These are phyloP conservation scores for Pestalotiopsis sp. DNA, from an alignment of 2,329 filamentous ascomycete species.

Conservation along the genomic window DNA sequence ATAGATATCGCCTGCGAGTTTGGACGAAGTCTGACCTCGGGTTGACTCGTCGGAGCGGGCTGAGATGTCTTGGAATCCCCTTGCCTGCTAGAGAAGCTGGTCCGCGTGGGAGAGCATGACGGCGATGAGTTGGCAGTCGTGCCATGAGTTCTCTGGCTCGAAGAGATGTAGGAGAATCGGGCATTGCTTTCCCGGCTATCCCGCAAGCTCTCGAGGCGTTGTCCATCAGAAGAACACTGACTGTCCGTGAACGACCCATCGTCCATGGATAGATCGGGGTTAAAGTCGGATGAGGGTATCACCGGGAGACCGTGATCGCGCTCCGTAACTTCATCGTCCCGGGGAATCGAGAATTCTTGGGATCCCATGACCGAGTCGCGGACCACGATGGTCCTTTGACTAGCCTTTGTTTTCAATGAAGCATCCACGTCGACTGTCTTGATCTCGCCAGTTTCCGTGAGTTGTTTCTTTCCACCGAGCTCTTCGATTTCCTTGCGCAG, in stretches of 20 bases:
- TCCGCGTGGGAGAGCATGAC: slow-evolving; percentile 55
- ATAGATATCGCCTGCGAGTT: slow-evolving; percentile 54
- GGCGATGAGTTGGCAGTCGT: slow-evolving; percentile 63
- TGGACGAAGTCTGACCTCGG: slow-evolving; percentile 46
- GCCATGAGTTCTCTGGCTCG: slow-evolving; percentile 60
- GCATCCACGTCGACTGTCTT: slow-evolving; percentile 40
- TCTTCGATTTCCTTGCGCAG: slow-evolving; percentile 71
- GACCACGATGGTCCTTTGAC: slow-evolving; percentile 49
- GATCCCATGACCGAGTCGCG: slow-evolving; percentile 45
- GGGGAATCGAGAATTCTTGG: slow-evolving; percentile 37
- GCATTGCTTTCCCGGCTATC: slow-evolving; percentile 52
- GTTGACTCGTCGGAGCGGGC: slow-evolving; percentile 23
- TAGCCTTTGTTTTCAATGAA: slow-evolving; percentile 39
- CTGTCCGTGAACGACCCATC: slow-evolving; percentile 61
- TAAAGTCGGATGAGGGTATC: slow-evolving; percentile 26
- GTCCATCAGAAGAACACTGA: slow-evolving; percentile 59
- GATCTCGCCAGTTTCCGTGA: slow-evolving; percentile 60
- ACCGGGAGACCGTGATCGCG: slow-evolving; percentile 29
- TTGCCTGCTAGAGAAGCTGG: slow-evolving; percentile 47
- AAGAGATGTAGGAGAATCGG: slow-evolving; percentile 62
- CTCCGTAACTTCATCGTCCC: slow-evolving; percentile 23
- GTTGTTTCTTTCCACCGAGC: slow-evolving; percentile 66
- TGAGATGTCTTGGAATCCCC: slow-evolving; percentile 31
- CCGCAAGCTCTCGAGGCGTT: slow-evolving; percentile 58
- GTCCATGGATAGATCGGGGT: slow-evolving; percentile 47